Evolutionary conservation across 2,329 filamentous ascomycete genomes (phyloP).

Genomic region (Sporothrix humicola): DNA sequence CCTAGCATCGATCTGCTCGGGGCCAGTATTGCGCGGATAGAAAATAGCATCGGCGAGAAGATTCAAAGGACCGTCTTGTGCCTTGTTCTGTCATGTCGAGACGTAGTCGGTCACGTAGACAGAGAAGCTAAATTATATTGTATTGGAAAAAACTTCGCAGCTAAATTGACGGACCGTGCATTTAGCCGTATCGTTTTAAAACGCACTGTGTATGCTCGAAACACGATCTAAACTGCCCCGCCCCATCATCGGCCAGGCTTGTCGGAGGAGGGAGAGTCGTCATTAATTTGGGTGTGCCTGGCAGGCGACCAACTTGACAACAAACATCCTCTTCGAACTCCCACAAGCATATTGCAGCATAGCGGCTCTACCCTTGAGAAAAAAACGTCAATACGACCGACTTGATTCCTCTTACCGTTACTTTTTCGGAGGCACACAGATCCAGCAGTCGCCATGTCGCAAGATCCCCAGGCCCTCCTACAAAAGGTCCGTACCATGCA

Average conservation of each 20-base stretch:
- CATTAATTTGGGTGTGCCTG: not conserved
- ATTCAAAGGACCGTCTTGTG: too few relatives aligned
- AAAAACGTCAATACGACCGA: too few relatives aligned
- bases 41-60: not conserved
- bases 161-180: not conserved
- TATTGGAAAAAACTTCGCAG: too few relatives aligned
- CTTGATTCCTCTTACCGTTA: not conserved
- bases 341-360: not conserved
- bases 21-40: not conserved
- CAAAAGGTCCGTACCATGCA: conserved; percentile 67
- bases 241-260: not conserved
- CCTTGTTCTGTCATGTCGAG: too few relatives aligned
- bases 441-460: conserved; percentile 34
- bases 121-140: too few relatives aligned
- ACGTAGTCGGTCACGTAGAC: too few relatives aligned
- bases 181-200: not conserved
- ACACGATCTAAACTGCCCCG: not conserved
- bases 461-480: conserved; percentile 77
- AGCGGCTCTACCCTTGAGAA: not conserved
- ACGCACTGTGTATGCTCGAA: not conserved
- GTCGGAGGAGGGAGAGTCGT: not conserved
- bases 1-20: not conserved
- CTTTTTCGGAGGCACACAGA: not conserved
- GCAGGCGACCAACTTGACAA: not conserved
- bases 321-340: not conserved